Evolutionary conservation across 2,329 filamentous ascomycete genomes (phyloP).

Genomic region (Diaporthe capsici): DNA sequence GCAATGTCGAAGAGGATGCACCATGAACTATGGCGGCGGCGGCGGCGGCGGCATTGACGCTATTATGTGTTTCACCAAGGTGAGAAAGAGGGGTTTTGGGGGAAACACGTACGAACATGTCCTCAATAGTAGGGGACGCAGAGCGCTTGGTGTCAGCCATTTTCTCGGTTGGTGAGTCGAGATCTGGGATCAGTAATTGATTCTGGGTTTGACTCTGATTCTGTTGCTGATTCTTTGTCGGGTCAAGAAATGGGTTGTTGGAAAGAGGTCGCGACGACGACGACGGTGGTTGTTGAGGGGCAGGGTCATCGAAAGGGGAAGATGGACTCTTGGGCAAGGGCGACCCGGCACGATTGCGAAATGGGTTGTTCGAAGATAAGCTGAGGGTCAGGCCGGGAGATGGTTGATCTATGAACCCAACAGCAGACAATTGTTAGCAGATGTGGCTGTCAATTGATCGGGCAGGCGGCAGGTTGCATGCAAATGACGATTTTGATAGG

Average conservation of each 20-base stretch:
- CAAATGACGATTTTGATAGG: constrained; percentile 59
- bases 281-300: constrained; percentile 49
- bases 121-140: constrained; percentile 71
- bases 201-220: constrained; percentile 46
- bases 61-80: constrained; percentile 26
- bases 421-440: constrained; percentile 45
- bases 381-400: constrained; percentile 73
- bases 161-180: constrained; percentile 45
- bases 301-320: constrained; percentile 73
- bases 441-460: constrained; percentile 44
- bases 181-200: constrained; percentile 48
- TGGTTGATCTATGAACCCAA: constrained; percentile 57
- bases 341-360: constrained; percentile 79
- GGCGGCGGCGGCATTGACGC: constrained; percentile 29
- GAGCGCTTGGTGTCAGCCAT: constrained; percentile 65
- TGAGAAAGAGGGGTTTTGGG: constrained; percentile 12
- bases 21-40: not conserved
- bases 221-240: constrained; percentile 53
- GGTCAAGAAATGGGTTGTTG: constrained; percentile 82
- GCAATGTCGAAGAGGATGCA: not conserved
- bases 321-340: constrained; percentile 61
- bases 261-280: constrained; percentile 69
- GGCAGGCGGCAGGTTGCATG: constrained; percentile 53
- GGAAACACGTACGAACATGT: constrained; percentile 79
- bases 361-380: constrained; percentile 87